Percentiles rank a stretch among this genome's conserved stretches.
phyloP scores from a whole-genome alignment of 306 rosid genomes.

The Inga oerstediana region DNA sequence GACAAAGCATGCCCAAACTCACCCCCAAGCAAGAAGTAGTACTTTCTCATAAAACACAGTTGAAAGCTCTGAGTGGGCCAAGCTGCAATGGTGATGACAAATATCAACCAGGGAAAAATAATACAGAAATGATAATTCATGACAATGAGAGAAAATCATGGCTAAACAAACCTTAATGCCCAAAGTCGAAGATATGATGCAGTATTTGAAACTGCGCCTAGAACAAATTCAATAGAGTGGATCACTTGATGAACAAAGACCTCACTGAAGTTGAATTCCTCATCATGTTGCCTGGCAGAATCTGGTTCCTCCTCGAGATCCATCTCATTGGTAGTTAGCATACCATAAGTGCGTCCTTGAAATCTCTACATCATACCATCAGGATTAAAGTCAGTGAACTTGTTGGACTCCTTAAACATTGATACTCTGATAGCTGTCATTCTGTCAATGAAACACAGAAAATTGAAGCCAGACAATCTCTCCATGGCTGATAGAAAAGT shows the following conservation, averaged over 20 bases:
- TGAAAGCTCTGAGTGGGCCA: constrained; percentile 98
- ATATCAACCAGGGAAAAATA: constrained; percentile 25
- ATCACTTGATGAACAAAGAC: constrained; percentile 99
- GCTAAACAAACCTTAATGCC: constrained; percentile 86
- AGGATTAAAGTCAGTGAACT: constrained; percentile 34
- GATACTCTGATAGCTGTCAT: constrained; percentile 23
- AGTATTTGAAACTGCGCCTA: constrained; percentile 98
- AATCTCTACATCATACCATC: constrained; percentile 69
- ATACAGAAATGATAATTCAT: constrained; percentile 18
- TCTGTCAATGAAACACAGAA: constrained; percentile 26
- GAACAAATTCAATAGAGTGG: constrained; percentile 94
- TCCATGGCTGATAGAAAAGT: constrained; percentile 14
- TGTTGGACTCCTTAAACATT: constrained; percentile 25
- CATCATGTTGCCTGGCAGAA: constrained; percentile 84
- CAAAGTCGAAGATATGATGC: constrained; percentile 99
- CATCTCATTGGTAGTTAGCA: constrained; percentile 83
- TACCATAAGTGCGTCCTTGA: constrained; percentile 90
- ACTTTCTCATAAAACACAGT: constrained; percentile 99
- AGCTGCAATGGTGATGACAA: constrained; percentile 59
- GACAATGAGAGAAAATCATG: constrained; percentile 26
- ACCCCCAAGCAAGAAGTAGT: constrained; percentile 98
- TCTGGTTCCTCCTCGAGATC: constrained; percentile 89
- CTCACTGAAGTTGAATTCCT: constrained; percentile 94
- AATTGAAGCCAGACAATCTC: constrained; percentile 32
- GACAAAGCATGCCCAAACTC: constrained; percentile 42